Conservation (phyloP, 306 rosid species). For the peach (Prunus persica) region DNA sequence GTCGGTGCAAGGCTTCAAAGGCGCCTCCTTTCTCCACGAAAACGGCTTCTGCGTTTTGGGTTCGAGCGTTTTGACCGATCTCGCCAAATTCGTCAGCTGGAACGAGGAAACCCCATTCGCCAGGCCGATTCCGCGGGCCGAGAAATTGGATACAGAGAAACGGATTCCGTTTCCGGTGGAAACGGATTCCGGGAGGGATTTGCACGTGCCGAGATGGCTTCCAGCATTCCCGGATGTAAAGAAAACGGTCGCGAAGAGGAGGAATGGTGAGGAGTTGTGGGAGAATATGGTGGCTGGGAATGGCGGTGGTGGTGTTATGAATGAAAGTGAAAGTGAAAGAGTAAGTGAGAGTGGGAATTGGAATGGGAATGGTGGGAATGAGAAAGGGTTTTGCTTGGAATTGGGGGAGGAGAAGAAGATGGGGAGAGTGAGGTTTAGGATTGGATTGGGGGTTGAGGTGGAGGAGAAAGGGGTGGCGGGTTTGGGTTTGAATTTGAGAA, state of each 20-base stretch:
- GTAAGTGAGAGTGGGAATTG: not conserved
- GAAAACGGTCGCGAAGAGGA: slow-evolving; percentile 23
- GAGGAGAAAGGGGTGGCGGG: slow-evolving; percentile 7
- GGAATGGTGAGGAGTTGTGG: slow-evolving; percentile 65
- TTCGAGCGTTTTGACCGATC: slow-evolving; percentile 45
- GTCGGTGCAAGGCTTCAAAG: slow-evolving; percentile 45
- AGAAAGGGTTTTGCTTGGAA: not conserved
- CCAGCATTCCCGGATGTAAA: slow-evolving; percentile 47
- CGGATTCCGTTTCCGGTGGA: not conserved
- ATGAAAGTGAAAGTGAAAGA: slow-evolving; percentile 20
- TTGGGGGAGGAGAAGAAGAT: slow-evolving; percentile 23
- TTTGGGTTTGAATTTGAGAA: slow-evolving; percentile 30
- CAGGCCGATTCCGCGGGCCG: slow-evolving; percentile 39
- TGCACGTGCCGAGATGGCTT: slow-evolving; percentile 67
- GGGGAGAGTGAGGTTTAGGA: slow-evolving; percentile 52
- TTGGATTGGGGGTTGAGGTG: slow-evolving; percentile 24
- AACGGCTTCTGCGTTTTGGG: slow-evolving; percentile 25
- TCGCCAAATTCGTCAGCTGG: slow-evolving; percentile 36
- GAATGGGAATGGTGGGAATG: slow-evolving; percentile 10
- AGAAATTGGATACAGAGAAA: not conserved
- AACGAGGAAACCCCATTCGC: slow-evolving; percentile 46
- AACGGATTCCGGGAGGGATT: not conserved
- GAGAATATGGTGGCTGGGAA: slow-evolving; percentile 30
- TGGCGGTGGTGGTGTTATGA: slow-evolving; percentile 41
- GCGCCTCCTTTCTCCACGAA: slow-evolving; percentile 38